Evolutionary conservation across 2,329 filamentous ascomycete species (phyloP).

Genomic region (Aspergillus glaucus): DNA sequence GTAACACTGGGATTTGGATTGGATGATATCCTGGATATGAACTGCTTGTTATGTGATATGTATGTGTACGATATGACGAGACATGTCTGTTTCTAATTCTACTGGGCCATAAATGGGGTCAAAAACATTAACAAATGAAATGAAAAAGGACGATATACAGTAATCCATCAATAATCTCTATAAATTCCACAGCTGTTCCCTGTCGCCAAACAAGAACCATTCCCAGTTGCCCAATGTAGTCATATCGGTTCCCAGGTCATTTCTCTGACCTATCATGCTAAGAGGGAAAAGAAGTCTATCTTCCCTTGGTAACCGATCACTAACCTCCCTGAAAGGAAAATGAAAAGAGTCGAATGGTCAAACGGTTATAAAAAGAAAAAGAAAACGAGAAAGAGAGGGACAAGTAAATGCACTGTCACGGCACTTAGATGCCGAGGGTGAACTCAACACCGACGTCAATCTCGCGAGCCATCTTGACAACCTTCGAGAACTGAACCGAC

Average conservation of each 20-base stretch:
- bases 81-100: neutral
- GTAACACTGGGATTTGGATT: neutral
- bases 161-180: slow-evolving; percentile 15
- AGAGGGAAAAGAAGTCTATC: no score
- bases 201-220: neutral
- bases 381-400: neutral
- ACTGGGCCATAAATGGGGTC: neutral
- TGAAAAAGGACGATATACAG: slow-evolving; percentile 16
- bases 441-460: slow-evolving; percentile 97
- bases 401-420: slow-evolving; percentile 1
- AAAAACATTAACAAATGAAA: slow-evolving; percentile 9
- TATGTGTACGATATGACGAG: neutral
- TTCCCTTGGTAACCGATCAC: neutral
- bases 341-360: neutral
- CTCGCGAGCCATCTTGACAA: slow-evolving; percentile 96
- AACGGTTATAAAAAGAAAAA: neutral
- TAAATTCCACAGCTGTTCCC: slow-evolving; percentile 4
- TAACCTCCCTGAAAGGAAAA: neutral
- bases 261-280: no score
- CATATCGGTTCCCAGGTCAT: no score
- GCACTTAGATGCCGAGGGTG: slow-evolving; percentile 76
- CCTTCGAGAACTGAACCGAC: slow-evolving; percentile 97
- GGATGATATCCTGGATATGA: neutral
- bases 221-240: no score
- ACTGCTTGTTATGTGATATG: neutral